A percentile compares a stretch with the other conserved stretches of the same genome.
Conservation (phyloP, 345 rosid species). For the Nasturtium officinale region DNA sequence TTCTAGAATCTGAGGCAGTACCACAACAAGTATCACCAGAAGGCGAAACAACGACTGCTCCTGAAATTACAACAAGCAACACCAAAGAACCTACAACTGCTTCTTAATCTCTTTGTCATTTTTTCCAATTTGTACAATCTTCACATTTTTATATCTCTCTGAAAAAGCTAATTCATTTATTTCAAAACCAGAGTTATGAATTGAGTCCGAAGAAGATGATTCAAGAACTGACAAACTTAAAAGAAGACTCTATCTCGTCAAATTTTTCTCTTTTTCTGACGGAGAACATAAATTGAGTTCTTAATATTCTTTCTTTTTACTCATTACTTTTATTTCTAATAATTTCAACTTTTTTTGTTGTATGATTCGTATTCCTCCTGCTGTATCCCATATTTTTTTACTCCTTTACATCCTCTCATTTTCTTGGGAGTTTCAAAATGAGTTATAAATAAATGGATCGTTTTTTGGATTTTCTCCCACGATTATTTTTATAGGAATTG, state of each 20-base stretch:
- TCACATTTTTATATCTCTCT: constrained; percentile 42
- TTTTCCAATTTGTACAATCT: constrained; percentile 54
- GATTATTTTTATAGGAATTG: too few species aligned
- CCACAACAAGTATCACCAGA: constrained; percentile 51
- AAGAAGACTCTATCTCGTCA: constrained; percentile 30
- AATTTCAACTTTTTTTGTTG: constrained; percentile 8
- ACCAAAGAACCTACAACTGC: constrained; percentile 33
- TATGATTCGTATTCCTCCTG: background rate
- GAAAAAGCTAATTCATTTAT: constrained; percentile 39
- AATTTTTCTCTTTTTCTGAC: constrained; percentile 14
- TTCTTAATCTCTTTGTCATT: constrained; percentile 35
- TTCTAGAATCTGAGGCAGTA: constrained; percentile 54
- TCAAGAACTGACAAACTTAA: constrained; percentile 18
- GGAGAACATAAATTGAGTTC: constrained; percentile 18
- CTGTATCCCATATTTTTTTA: background rate
- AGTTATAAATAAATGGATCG: background rate
- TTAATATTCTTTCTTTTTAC: constrained; percentile 16
- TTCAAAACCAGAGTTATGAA: constrained; percentile 38
- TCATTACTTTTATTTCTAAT: constrained; percentile 16
- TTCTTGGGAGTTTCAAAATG: constrained; percentile 31
- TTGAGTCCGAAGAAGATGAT: constrained; percentile 36
- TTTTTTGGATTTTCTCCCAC: too few species aligned
- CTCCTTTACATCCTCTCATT: background rate
- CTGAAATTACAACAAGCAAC: constrained; percentile 55
- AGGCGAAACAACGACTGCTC: constrained; percentile 41